phyloP scores from a whole-genome alignment of 2,329 filamentous ascomycete species.

The Talaromyces sp. region DNA sequence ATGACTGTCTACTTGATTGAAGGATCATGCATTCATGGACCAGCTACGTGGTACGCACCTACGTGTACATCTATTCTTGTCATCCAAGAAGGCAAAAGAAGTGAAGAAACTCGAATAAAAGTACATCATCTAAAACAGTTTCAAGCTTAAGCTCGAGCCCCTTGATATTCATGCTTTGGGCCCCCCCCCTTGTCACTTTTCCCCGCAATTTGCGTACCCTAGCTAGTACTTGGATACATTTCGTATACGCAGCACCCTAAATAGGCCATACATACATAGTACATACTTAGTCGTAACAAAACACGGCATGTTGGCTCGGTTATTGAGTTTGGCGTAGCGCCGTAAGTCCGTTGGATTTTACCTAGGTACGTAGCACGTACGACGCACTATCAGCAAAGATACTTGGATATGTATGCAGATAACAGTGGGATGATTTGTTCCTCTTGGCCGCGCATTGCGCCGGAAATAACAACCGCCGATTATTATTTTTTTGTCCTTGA shows the following conservation, averaged over 20 bases:
- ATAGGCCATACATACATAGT: slow-evolving; percentile 3
- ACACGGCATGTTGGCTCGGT: background rate
- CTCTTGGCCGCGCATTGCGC: slow-evolving; percentile 9
- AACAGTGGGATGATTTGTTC: slow-evolving; percentile 2
- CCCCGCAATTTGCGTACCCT: slow-evolving; percentile 8
- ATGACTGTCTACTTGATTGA: background rate
- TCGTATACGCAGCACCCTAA: slow-evolving; percentile 1
- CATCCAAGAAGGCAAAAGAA: background rate
- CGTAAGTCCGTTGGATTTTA: background rate
- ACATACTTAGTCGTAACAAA: background rate
- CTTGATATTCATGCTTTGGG: background rate
- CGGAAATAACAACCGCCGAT: background rate
- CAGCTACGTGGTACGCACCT: background rate
- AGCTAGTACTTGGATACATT: background rate
- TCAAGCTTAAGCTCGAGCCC: slow-evolving; percentile 1
- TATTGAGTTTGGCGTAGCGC: background rate
- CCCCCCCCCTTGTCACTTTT: background rate
- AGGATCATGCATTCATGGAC: too few relatives aligned
- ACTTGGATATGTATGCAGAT: background rate
- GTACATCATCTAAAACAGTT: background rate
- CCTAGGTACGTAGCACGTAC: background rate
- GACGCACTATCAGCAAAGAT: background rate
- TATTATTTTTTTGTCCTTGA: background rate
- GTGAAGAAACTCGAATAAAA: background rate
- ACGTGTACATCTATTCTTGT: background rate